phyloP scores from a whole-genome alignment of 2,329 filamentous ascomycete species.

The Aspergillus pseudoviridinutans region DNA sequence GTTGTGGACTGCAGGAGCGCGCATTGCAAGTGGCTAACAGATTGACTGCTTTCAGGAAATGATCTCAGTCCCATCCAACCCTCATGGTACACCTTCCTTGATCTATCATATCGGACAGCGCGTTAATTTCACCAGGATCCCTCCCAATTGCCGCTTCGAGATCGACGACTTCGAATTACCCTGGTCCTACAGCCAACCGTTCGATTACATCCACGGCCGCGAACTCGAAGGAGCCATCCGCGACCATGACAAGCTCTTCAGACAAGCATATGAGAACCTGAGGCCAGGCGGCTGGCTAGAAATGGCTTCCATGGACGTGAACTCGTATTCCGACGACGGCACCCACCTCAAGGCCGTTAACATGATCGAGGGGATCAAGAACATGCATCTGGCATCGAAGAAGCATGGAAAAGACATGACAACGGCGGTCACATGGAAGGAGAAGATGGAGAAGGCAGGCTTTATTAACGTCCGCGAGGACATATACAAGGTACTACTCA shows the following conservation, averaged over 20 bases:
- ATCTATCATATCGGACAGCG: not conserved
- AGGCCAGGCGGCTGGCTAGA: conserved; percentile 28
- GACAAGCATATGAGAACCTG: conserved; percentile 21
- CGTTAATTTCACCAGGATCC: conserved; percentile 20
- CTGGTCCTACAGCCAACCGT: conserved; percentile 26
- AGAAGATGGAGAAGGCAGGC: conserved; percentile 48
- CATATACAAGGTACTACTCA: conserved; percentile 36
- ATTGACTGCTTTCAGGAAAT: conserved; percentile 18
- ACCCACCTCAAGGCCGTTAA: conserved; percentile 25
- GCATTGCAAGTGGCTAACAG: not conserved
- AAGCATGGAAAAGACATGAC: conserved; percentile 32
- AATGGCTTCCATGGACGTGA: conserved; percentile 72
- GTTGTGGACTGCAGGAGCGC: not conserved
- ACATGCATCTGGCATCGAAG: conserved; percentile 27
- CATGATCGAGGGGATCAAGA: conserved; percentile 21
- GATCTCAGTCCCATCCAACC: conserved; percentile 32
- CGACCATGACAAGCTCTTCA: conserved; percentile 25
- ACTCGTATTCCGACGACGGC: conserved; percentile 69
- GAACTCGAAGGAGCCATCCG: conserved; percentile 28
- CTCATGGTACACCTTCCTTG: conserved; percentile 18
- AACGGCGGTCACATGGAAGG: conserved; percentile 33
- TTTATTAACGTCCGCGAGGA: conserved; percentile 52
- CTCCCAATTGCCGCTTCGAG: conserved; percentile 33
- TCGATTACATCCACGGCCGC: conserved; percentile 31
- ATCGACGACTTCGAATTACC: conserved; percentile 29